Percentiles rank a stretch among this genome's conserved stretches.
These are phyloP conservation scores for Scheffersomyces lignosus DNA, from an alignment of 805 yeast species.

Conservation along the genomic window DNA sequence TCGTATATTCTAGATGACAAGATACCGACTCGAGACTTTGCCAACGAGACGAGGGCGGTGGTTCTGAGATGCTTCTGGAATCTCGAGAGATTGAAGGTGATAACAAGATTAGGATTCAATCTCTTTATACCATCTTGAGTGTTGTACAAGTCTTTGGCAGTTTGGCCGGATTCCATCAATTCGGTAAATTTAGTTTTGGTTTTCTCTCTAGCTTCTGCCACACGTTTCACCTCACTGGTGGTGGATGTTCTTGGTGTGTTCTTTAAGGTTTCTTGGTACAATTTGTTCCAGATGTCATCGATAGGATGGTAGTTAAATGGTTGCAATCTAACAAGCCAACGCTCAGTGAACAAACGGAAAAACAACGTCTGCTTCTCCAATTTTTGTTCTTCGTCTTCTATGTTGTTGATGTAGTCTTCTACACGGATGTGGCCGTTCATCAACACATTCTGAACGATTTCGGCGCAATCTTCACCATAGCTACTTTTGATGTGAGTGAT, in stretches of 20 bases:
- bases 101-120: slow-evolving; percentile 49
- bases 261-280: slow-evolving; percentile 36
- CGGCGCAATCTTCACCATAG: slow-evolving; percentile 50
- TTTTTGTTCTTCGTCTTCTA: slow-evolving; percentile 19
- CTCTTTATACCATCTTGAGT: slow-evolving; percentile 37
- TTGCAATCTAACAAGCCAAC: slow-evolving; percentile 37
- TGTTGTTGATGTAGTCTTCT: slow-evolving; percentile 40
- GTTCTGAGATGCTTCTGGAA: slow-evolving; percentile 69
- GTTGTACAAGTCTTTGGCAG: slow-evolving; percentile 23
- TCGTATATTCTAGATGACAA: slow-evolving; percentile 65
- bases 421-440: slow-evolving; percentile 65
- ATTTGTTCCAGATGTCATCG: slow-evolving; percentile 38
- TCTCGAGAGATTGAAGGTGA: slow-evolving; percentile 64
- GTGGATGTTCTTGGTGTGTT: slow-evolving; percentile 36
- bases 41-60: slow-evolving; percentile 59
- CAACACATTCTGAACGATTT: slow-evolving; percentile 68
- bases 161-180: slow-evolving; percentile 31
- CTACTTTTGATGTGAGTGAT: slow-evolving; percentile 50
- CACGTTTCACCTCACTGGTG: slow-evolving; percentile 40
- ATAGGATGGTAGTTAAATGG: slow-evolving; percentile 32
- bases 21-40: slow-evolving; percentile 67
- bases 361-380: slow-evolving; percentile 25
- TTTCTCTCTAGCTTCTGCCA: slow-evolving; percentile 59
- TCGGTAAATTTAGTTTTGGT: slow-evolving; percentile 42
- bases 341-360: slow-evolving; percentile 29